Evolutionary conservation across 345 rosid species (phyloP), one percentile per base, ranked within the genome.

Genomic region (Corymbia maculata): DNA sequence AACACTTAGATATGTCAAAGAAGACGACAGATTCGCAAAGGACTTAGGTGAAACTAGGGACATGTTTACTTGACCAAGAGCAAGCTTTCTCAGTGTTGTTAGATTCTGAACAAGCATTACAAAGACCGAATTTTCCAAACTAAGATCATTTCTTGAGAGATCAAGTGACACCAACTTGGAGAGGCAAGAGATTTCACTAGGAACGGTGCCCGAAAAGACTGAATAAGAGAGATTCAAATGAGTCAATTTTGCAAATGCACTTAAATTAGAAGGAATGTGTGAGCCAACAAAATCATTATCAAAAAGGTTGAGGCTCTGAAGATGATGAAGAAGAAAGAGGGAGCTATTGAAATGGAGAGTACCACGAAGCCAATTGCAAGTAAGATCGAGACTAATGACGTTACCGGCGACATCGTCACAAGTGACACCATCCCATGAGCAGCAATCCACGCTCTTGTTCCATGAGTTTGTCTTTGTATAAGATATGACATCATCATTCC

Each of bases 181-280:
- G 7, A 80, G 44, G 51, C 2, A 7, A 80, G 85, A 80, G 85
- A 21, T 80, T 32, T 7, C 7, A 0, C 0, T 14, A 3, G 85
- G 16, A 3, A 80, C 3, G 0, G 3, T 6, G 13, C 13, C 28
- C 3, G 0, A 80, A 80, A 80, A 44, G 9, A 0, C 1, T 42
- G 85, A 44, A 36, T 0, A 6, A 22, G 85, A 80, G 51, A 80
- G 51, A 44, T 80, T 80, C 0, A 9, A 3, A 50, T 80, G 51
- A 19, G 85, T 80, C 85, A 80, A 42, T 19, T 3, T 28, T 44
- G 49, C 51, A 80, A 80, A 80, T 0, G 3, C 15, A 13, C 85
- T 80, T 0, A 80, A 1, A 36, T 80, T 50, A 2, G 51, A 0
- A 0, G 22, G 16, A 79, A 79, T n/a, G 5, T 26, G 42, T 5